Percentiles rank a stretch among this genome's conserved stretches.
These are phyloP conservation scores for Coemansia sp. DNA, from an alignment of 192 early-diverging fungal species.

Conservation along the genomic window DNA sequence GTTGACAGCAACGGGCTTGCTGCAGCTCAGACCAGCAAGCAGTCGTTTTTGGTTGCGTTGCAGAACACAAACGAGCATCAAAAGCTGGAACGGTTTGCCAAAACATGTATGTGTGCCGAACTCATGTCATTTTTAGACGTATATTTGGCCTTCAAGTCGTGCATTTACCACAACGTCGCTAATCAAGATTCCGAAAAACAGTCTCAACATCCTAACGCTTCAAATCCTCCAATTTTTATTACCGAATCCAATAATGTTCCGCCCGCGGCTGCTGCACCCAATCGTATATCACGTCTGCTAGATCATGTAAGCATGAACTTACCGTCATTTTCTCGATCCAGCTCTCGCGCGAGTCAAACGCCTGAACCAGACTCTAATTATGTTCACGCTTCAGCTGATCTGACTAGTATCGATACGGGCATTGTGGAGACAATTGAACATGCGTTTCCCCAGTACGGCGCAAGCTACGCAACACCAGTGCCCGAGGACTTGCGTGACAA, in stretches of 20 bases:
- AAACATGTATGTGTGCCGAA: constrained; percentile 34
- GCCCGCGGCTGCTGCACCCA: background rate
- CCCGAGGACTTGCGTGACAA: constrained; percentile 20
- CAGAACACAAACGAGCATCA: constrained; percentile 20
- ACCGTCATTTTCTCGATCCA: background rate
- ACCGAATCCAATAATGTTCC: background rate
- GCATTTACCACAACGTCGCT: constrained; percentile 8
- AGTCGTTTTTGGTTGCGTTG: constrained; percentile 22
- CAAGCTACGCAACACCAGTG: constrained; percentile 9
- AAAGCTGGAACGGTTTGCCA: constrained; percentile 20
- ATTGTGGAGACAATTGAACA: constrained; percentile 21
- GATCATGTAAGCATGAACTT: background rate
- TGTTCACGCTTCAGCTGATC: background rate
- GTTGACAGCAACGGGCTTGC: background rate
- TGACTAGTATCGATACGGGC: constrained; percentile 17
- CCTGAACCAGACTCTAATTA: background rate
- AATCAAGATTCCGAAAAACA: background rate
- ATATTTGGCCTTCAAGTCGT: constrained; percentile 33
- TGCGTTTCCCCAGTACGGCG: constrained; percentile 16
- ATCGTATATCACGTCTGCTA: background rate
- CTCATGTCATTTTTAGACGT: constrained; percentile 39
- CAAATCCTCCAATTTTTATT: constrained; percentile 1
- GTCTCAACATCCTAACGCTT: background rate
- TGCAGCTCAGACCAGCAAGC: constrained; percentile 7
- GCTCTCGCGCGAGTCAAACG: background rate